A percentile compares a stretch with the other conserved stretches of the same genome.
These are phyloP conservation scores for Lonicera japonica DNA, from an alignment of 129 eudicot species.

Conservation along the genomic window DNA sequence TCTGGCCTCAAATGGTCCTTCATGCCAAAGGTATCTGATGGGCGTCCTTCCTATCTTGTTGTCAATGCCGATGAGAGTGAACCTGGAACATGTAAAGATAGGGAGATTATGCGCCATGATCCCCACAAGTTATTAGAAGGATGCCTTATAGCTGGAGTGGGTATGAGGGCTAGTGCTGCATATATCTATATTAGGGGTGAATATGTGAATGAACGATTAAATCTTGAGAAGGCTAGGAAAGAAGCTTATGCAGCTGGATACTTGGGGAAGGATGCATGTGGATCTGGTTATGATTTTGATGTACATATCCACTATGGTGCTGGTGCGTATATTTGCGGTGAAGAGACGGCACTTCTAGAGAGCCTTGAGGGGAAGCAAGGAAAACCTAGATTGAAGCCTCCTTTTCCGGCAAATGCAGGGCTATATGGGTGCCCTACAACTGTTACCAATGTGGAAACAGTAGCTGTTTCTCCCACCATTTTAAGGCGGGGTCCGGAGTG, in stretches of 20 bases:
- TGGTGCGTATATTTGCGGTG: constrained; percentile 91
- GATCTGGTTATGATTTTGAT: constrained; percentile 93
- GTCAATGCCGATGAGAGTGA: constrained; percentile 99
- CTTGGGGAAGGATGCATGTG: constrained; percentile 88
- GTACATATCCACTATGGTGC: constrained; percentile 87
- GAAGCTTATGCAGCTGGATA: constrained; percentile 92
- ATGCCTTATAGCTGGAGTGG: constrained; percentile 85
- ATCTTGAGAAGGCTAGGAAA: constrained; percentile 69
- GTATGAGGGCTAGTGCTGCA: constrained; percentile 89
- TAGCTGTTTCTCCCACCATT: constrained; percentile 77
- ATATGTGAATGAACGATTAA: constrained; percentile 78
- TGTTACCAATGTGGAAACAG: constrained; percentile 87
- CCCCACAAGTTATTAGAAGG: constrained; percentile 95
- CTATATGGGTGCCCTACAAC: constrained; percentile 85
- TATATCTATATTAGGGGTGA: constrained; percentile 95
- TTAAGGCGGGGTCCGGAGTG: constrained; percentile 83
- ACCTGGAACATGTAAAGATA: constrained; percentile 96
- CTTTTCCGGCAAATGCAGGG: constrained; percentile 83
- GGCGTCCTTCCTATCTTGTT: constrained; percentile 93
- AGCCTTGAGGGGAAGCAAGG: constrained; percentile 92
- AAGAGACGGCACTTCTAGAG: constrained; percentile 86
- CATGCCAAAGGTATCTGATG: constrained; percentile 93
- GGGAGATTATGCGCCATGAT: constrained; percentile 93
- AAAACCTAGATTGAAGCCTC: constrained; percentile 94
- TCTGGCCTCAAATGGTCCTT: constrained; percentile 98